Evolutionary conservation across 108 stramenopile species (phyloP).

Genomic region (Cyclotella distinguenda): DNA sequence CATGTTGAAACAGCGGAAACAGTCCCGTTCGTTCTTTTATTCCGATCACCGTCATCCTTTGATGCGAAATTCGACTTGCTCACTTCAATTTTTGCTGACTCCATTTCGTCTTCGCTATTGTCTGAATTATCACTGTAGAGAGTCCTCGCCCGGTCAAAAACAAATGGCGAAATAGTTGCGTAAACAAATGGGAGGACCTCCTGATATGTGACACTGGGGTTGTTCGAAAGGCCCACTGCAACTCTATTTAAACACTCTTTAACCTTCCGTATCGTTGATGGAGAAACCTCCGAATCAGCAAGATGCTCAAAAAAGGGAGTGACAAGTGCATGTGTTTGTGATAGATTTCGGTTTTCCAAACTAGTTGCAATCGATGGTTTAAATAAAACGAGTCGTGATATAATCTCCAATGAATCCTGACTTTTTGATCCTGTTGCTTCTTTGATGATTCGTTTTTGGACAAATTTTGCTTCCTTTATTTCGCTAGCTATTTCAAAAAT

Average conservation of each 20-base stretch:
- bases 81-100: conserved; percentile 51
- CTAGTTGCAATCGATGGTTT: conserved; percentile 55
- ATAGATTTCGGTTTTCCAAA: conserved; percentile 39
- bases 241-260: conserved; percentile 86
- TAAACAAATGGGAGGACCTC: conserved; percentile 81
- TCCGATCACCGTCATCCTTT: conserved; percentile 1
- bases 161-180: conserved; percentile 76
- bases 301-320: conserved; percentile 77
- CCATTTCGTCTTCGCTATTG: conserved; percentile 52
- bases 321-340: conserved; percentile 68
- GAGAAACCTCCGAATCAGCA: conserved; percentile 48
- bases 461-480: conserved; percentile 70
- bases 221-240: conserved; percentile 86
- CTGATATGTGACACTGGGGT: conserved; percentile 73
- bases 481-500: conserved; percentile 85
- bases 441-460: conserved; percentile 77
- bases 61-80: conserved; percentile 34
- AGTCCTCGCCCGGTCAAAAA: conserved; percentile 25
- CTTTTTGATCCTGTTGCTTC: conserved; percentile 87
- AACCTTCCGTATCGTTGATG: conserved; percentile 59
- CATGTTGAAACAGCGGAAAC: conserved; percentile 60
- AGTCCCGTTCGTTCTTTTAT: conserved; percentile 21
- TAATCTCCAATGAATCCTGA: conserved; percentile 78
- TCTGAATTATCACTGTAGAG: conserved; percentile 37
- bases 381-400: conserved; percentile 60